phyloP scores from a whole-genome alignment of 2,329 filamentous ascomycete species.

The Exserohilum rostratum region DNA sequence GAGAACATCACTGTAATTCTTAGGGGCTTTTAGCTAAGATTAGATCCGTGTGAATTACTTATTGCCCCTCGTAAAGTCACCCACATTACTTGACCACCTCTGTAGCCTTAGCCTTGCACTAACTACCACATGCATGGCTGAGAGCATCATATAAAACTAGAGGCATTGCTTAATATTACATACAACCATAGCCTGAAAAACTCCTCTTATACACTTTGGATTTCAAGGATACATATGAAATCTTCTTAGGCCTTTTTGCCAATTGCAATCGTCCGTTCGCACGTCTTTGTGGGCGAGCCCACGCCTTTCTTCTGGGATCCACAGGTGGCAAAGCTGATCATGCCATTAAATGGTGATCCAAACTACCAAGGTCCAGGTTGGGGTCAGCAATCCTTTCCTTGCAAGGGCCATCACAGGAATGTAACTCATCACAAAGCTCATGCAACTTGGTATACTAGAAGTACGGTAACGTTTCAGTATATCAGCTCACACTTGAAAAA shows the following conservation, averaged over 20 bases:
- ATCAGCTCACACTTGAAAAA: background rate
- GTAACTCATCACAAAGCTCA: background rate
- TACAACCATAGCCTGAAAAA: background rate
- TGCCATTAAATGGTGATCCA: constrained; percentile 9
- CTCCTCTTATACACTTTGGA: background rate
- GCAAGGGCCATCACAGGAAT: constrained; percentile 3
- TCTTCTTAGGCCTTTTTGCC: background rate
- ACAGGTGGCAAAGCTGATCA: constrained; percentile 10
- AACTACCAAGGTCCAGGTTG: constrained; percentile 5
- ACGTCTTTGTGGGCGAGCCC: constrained; percentile 9
- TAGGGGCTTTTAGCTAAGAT: background rate
- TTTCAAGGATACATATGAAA: background rate
- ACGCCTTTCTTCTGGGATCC: constrained; percentile 1
- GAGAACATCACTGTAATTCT: background rate
- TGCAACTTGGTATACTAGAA: constrained; percentile 5
- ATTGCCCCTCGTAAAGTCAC: background rate
- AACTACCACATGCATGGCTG: too few species aligned
- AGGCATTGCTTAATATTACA: background rate
- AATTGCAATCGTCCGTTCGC: background rate
- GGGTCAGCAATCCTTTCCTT: constrained; percentile 10
- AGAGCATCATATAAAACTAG: too few species aligned
- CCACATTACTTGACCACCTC: background rate
- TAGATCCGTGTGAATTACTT: background rate
- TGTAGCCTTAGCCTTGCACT: background rate
- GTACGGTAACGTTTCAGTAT: constrained; percentile 6